phyloP scores from a whole-genome alignment of 2,329 filamentous ascomycete genomes.

The Anisogramma anomala region DNA sequence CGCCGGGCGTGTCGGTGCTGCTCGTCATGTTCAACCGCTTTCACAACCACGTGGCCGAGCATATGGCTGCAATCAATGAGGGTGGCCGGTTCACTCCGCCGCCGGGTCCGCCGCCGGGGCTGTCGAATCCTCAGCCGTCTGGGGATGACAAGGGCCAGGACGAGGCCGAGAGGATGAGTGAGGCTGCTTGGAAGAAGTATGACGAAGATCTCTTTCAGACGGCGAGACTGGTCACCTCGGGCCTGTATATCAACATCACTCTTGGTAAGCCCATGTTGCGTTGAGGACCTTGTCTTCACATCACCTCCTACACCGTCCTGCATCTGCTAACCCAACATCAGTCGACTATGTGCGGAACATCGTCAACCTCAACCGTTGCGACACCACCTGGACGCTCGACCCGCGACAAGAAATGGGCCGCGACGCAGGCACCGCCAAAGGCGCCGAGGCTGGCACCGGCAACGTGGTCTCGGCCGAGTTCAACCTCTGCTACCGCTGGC shows the following conservation, averaged over 20 bases:
- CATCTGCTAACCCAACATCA: too few species aligned
- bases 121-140: background rate
- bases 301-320: too few species aligned
- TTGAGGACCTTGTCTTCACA: too few species aligned
- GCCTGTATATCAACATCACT: conserved; percentile 69
- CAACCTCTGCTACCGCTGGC: conserved; percentile 81
- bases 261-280: too few species aligned
- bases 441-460: conserved; percentile 59
- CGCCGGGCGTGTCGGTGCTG: conserved; percentile 58
- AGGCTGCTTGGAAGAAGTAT: conserved; percentile 51
- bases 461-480: conserved; percentile 83
- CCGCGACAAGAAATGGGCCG: conserved; percentile 58
- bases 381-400: conserved; percentile 73
- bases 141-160: conserved; percentile 23
- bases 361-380: conserved; percentile 47
- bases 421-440: conserved; percentile 38
- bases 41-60: conserved; percentile 75
- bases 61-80: conserved; percentile 79
- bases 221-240: conserved; percentile 60
- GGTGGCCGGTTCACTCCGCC: conserved; percentile 65
- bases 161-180: conserved; percentile 32
- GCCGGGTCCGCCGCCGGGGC: conserved; percentile 15
- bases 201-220: conserved; percentile 74
- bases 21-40: conserved; percentile 73
- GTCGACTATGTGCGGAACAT: conserved; percentile 72